These are phyloP conservation scores for Cordyceps farinosa DNA, from an alignment of 2,329 filamentous ascomycete genomes.

Conservation along the genomic window DNA sequence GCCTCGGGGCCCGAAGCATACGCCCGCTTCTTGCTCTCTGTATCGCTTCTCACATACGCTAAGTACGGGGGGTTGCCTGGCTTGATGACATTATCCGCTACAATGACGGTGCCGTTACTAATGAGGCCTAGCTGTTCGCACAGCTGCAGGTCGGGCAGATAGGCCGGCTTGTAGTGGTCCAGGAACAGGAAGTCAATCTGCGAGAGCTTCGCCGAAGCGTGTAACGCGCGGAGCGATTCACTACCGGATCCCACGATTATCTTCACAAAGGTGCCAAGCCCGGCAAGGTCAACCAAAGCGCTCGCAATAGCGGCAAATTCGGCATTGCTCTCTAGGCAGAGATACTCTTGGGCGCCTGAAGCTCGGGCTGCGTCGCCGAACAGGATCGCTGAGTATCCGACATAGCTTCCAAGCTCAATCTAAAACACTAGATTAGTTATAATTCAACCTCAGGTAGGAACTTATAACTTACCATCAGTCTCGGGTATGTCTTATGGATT, in stretches of 20 bases:
- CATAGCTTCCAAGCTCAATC: constrained; percentile 75
- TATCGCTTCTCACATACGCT: constrained; percentile 64
- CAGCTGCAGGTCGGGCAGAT: constrained; percentile 70
- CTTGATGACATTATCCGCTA: constrained; percentile 68
- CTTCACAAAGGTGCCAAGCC: constrained; percentile 65
- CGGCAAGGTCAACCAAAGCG: constrained; percentile 67
- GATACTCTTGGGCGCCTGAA: constrained; percentile 63
- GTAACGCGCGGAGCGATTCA: constrained; percentile 58
- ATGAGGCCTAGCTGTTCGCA: constrained; percentile 69
- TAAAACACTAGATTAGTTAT: constrained; percentile 11
- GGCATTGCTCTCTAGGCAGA: constrained; percentile 69
- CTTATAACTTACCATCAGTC: constrained; percentile 51
- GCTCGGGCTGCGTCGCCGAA: constrained; percentile 65
- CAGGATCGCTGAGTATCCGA: constrained; percentile 76
- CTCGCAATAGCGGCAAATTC: constrained; percentile 69
- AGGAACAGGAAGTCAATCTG: constrained; percentile 72
- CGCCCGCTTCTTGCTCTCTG: constrained; percentile 52
- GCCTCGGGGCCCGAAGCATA: constrained; percentile 36
- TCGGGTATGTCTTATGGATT: constrained; percentile 63
- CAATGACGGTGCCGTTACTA: constrained; percentile 57
- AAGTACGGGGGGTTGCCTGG: constrained; percentile 69
- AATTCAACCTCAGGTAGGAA: neutral
- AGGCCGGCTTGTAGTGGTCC: constrained; percentile 77
- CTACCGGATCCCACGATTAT: constrained; percentile 68
- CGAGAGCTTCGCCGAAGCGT: constrained; percentile 48